Evolutionary conservation across 345 rosid species (phyloP), one percentile per base, ranked within the genome.

Genomic region (Alliaria petiolata): DNA sequence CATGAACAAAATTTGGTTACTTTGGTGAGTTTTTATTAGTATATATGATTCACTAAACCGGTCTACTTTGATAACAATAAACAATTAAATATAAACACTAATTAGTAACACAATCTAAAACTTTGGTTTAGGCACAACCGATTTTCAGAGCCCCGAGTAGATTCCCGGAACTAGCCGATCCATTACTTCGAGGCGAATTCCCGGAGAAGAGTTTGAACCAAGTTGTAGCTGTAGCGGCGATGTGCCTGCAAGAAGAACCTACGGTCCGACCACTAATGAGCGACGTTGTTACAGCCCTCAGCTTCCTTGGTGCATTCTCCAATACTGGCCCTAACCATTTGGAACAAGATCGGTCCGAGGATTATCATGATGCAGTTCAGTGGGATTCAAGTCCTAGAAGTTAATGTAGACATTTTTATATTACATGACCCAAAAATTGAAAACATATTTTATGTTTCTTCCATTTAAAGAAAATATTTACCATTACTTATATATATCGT

Each of bases 161-260:
- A 13, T 85, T 58, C 59, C 55, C 71, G 1, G 72, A 80, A 38
- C 81, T 93, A 16, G 92, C 85, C 0, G 98, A 93, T 75, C 98
- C 96, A 52, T 69, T 67, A 6, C 79, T 93, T 0, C 12, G 51
- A 7, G 83, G 83, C 3, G 75, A 84, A 1, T 93, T 72, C 65
- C 89, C 90, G 0, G 26, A 62, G 13, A 83, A 79, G 65, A 83
- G 84, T 11, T 62, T 90, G 71, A 83, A 86, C 50, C 98, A 89
- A 80, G 93, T 82, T 0, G 81, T 90, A 13, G 97, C 92, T 9
- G 85, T 87, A 2, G 89, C 97, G 0, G 90, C 92, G 1, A 89
- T 90, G 98, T 93, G 98, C 14, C 77, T 93, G 8, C 85, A 88
- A 6, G 97, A 87, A 67, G 93, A 88, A 17, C 75, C 91, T 3